These are phyloP conservation scores for Paracoccidioides lutzii DNA, from an alignment of 2,329 filamentous ascomycete species.

Conservation along the genomic window DNA sequence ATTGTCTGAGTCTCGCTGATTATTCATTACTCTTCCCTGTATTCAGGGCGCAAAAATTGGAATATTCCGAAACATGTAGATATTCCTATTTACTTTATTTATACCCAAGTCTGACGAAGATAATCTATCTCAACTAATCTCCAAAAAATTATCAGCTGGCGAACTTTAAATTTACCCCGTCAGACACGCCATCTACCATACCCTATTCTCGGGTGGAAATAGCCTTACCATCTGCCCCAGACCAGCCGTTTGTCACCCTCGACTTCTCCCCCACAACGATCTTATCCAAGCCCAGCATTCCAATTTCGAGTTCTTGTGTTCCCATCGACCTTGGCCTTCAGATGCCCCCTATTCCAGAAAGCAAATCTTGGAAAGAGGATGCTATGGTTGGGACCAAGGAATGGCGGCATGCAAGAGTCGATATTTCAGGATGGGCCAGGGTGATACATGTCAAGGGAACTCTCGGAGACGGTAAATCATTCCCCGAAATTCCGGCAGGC, in stretches of 20 bases:
- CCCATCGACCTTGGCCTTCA: neutral
- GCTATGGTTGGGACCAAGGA: neutral
- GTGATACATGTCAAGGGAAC: neutral
- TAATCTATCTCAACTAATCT: neutral
- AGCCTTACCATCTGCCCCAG: neutral
- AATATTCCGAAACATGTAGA: constrained; percentile 1
- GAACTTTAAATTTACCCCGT: constrained; percentile 1
- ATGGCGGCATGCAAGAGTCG: neutral
- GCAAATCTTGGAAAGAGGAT: neutral
- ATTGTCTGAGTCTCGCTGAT: neutral
- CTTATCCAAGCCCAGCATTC: neutral
- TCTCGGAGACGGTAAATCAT: neutral
- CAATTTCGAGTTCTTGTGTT: neutral
- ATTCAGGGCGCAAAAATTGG: constrained; percentile 1
- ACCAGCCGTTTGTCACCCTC: constrained; percentile 1
- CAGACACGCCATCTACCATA: neutral
- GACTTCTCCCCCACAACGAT: neutral
- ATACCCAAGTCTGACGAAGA: neutral
- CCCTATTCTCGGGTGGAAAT: constrained; percentile 1
- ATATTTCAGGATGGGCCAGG: neutral
- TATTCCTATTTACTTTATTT: neutral
- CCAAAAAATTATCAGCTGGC: neutral
- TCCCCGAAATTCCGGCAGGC: neutral
- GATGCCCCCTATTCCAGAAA: neutral
- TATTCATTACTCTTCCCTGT: neutral